Base-by-base conservation (phyloP, 805 yeast genomes). In the Candida easanensis region DNA sequence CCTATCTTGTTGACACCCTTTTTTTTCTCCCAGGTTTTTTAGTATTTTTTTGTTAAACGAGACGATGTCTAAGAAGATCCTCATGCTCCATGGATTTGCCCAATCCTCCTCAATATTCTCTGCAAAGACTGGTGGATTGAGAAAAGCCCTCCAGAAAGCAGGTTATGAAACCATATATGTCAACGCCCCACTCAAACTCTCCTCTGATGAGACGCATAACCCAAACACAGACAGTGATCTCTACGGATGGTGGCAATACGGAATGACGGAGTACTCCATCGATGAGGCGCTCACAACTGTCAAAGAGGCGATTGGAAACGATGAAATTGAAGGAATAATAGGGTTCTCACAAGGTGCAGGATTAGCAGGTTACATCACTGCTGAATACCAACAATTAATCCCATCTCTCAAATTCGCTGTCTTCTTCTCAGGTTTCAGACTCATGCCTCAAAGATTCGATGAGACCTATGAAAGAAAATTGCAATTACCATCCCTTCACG, bases 301-400 rank as follows among this genome's bases (percentile, higher is more conserved):
- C 38, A 66, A 59, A 16, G 60, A 71, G 19, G 79, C 76, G 43
- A 61, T 84, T 17, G 60, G 72, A 9, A 76, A 82, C 33, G 84
- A 83, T 0, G 95, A 96, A 0, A 80, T 88, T 49, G 84, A 80
- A 7, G 99, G 97, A 2, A 60, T 91, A 7, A 62, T 91, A 33
- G 97, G 97, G 1, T 91, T 91, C 57, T 83, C 95, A 20, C 98
- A 93, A 64, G 99, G 99, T 39, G 95, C 96, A 3, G 95, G 90
- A 0, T 63, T 90, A 19, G 80, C 83, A 1, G 95, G 72, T 2
- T 57, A 86, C 5, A 61, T 86, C 13, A 60, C 84, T 19, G 82
- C 79, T 13, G 45, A 46, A 19, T 49, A 50, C 20, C 36, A 43
- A 20, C 26, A 46, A 20, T 33, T 48, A n/a, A 32, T 56, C 18